Evolutionary conservation across 495 filamentous ascomycete species (phyloP).

Genomic region (Lasiosphaeria miniovina): DNA sequence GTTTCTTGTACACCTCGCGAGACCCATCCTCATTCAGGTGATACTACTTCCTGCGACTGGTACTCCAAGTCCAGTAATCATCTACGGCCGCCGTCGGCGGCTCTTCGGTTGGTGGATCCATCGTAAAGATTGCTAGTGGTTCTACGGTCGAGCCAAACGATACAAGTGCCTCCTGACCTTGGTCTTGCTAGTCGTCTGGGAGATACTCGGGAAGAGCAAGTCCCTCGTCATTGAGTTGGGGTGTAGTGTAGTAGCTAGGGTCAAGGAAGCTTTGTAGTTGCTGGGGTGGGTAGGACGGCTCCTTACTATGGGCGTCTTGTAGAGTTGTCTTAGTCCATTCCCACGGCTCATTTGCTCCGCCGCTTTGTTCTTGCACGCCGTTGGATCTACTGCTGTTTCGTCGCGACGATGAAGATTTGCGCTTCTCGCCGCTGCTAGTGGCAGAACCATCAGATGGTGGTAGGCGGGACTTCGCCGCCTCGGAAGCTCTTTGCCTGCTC

Average conservation of each 20-base stretch:
- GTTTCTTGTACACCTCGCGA: too few species aligned
- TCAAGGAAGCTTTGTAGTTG: slow-evolving; percentile 5
- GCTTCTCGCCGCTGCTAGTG: slow-evolving; percentile 10
- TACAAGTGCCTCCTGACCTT: slow-evolving; percentile 1
- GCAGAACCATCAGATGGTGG: slow-evolving; percentile 13
- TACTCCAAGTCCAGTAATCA: slow-evolving; percentile 6
- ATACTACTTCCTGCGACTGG: slow-evolving; percentile 5
- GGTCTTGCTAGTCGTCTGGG: slow-evolving; percentile 1
- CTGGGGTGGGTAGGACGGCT: slow-evolving; percentile 3
- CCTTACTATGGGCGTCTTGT: slow-evolving; percentile 4
- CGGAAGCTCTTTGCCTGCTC: slow-evolving; percentile 23
- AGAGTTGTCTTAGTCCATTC: slow-evolving; percentile 4
- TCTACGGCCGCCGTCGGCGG: slow-evolving; percentile 4
- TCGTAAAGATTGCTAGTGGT: slow-evolving; percentile 4
- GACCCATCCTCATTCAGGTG: too few species aligned
- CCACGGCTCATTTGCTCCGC: slow-evolving; percentile 3
- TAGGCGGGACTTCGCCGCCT: slow-evolving; percentile 25
- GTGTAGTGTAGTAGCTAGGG: too few species aligned
- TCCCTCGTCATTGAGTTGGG: too few species aligned
- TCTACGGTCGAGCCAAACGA: slow-evolving; percentile 4
- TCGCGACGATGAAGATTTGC: slow-evolving; percentile 9
- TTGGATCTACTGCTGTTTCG: too few species aligned
- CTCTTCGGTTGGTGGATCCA: slow-evolving; percentile 5
- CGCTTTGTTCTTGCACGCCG: too few species aligned
- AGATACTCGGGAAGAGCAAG: slow-evolving; percentile 5